phyloP scores from a whole-genome alignment of 2,329 filamentous ascomycete species.

The Colletotrichum falcatum region DNA sequence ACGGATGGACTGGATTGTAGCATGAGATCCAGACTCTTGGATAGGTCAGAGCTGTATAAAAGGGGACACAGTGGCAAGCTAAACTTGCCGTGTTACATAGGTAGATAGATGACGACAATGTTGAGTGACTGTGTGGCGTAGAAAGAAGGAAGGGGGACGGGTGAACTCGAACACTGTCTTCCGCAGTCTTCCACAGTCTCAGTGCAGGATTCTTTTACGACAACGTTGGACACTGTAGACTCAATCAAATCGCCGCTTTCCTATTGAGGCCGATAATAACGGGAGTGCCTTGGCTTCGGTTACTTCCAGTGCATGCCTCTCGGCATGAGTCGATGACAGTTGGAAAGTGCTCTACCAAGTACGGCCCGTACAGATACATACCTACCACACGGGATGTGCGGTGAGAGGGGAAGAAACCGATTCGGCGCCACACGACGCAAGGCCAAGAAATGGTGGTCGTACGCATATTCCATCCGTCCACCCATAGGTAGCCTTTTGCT shows the following conservation, averaged over 20 bases:
- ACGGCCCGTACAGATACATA: background rate
- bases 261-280: background rate
- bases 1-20: background rate
- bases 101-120: background rate
- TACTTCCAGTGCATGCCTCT: background rate
- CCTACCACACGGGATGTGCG: background rate
- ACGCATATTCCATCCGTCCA: background rate
- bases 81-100: background rate
- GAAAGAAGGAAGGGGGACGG: constrained; percentile 11
- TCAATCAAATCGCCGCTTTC: background rate
- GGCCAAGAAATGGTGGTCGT: background rate
- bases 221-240: background rate
- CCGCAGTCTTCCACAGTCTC: background rate
- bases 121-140: constrained; percentile 5
- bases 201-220: background rate
- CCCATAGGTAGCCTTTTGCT: background rate
- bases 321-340: background rate
- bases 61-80: too few species aligned
- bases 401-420: constrained; percentile 16
- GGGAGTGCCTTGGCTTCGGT: background rate
- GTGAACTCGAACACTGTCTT: background rate
- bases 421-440: constrained; percentile 17
- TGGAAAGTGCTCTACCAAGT: background rate
- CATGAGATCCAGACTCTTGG: background rate
- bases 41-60: background rate